Conservation (phyloP, 2,329 filamentous ascomycete species). For the Fusarium duplospermum region DNA sequence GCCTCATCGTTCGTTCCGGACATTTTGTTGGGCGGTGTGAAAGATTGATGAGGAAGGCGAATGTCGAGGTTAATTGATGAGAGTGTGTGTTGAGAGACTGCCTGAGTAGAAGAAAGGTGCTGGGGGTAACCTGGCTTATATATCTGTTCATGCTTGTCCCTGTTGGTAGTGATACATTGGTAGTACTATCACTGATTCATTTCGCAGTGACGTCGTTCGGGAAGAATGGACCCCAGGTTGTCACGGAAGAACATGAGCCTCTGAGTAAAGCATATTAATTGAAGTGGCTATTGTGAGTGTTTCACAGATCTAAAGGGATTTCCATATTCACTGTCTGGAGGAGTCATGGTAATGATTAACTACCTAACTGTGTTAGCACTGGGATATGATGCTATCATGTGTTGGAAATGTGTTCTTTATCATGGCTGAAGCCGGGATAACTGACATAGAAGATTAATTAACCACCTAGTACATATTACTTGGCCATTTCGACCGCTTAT, state of each 20-base stretch:
- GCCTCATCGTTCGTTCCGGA: neutral
- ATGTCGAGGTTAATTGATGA: neutral
- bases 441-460: neutral
- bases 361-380: neutral
- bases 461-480: neutral
- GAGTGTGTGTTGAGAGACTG: neutral
- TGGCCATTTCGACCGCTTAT: neutral
- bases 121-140: neutral
- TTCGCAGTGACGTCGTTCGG: neutral
- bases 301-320: neutral
- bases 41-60: neutral
- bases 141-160: neutral
- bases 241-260: neutral
- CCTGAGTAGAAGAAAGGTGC: neutral
- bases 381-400: no score
- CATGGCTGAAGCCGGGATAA: no score
- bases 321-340: neutral
- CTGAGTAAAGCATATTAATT: neutral
- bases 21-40: neutral
- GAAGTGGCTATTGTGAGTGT: neutral
- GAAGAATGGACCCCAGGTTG: neutral
- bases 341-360: neutral
- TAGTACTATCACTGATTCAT: neutral
- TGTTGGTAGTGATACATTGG: neutral
- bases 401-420: no score